Evolutionary conservation across 1,284 basidiomycete genomes (phyloP), one percentile per base, ranked within the genome.

Genomic region (Cystobasidium slooffiae): DNA sequence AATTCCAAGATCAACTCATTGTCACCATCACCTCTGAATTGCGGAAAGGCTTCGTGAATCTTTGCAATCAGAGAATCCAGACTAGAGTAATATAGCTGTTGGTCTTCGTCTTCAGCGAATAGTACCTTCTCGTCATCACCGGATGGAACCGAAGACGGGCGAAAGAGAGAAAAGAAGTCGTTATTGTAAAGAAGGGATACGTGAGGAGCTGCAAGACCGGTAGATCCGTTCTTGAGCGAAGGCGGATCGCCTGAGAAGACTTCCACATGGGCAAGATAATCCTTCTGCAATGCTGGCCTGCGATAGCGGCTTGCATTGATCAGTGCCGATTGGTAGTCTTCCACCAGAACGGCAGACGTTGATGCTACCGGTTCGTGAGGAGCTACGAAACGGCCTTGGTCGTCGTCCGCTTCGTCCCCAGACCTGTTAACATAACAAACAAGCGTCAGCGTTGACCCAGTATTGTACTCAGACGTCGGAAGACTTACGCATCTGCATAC

Each of bases 1-100:
- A 73, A 73, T 31, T 73, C 70, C 59, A 73, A 53, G 20, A 73
- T 73, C 22, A 73, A 46, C 44, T 73, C 70, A 24, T 64, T 58
- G 43, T 73, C 69, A 44, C 70, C 70, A 47, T 73, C 70, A 22
- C 62, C 70, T 39, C 55, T 52, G n/a, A 73, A 58, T 6, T 65
- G 39, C 18, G 70, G 70, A 46, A 73, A 73, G 14, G 63, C 43
- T 16, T 41, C 37, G n/a, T 73, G 70, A 52, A 73, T 18, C n/a
- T 22, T 41, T 16, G 10, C 63, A 43, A 73, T 65, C 12, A 73
- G 39, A 12, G n/a, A 22, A 8, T 73, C 63, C 22, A 73, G 62
- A 41, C 24, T 46, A 24, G 62, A 49, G 43, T 53, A 73, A 43
- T 73, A 73, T 22, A 73, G 52, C 6, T 44, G 16, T 20, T 72